Conservation (phyloP, 192 early-diverging fungal genomes). For the Coemansia sp. region DNA sequence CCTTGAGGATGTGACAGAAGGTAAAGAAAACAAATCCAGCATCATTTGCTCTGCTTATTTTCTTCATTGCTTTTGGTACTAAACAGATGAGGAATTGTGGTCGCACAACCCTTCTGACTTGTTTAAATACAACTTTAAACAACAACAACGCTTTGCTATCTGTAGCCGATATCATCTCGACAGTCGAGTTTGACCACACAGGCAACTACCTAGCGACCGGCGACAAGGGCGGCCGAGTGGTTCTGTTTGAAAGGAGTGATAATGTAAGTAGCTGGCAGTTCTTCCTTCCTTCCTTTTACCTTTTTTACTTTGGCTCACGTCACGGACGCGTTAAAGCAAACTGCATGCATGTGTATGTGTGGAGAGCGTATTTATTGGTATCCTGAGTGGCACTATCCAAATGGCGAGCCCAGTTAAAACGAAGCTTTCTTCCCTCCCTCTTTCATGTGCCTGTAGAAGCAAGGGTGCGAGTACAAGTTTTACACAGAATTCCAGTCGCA, state of each 20-base stretch:
- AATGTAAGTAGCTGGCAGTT: conserved; percentile 73
- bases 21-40: conserved; percentile 60
- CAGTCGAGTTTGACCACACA: conserved; percentile 97
- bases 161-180: conserved; percentile 97
- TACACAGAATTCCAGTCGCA: conserved; percentile 99
- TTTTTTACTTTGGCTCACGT: not conserved
- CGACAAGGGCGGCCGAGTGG: conserved; percentile 95
- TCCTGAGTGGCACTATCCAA: not conserved
- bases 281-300: no score
- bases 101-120: not conserved
- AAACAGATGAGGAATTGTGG: conserved; percentile 1
- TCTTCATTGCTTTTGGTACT: not conserved
- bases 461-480: conserved; percentile 99
- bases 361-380: not conserved
- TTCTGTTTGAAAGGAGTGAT: conserved; percentile 97
- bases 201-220: conserved; percentile 97
- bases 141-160: not conserved
- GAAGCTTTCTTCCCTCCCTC: not conserved
- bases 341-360: conserved; percentile 1
- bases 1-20: conserved; percentile 98
- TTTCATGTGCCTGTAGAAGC: conserved; percentile 67
- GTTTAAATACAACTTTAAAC: no score
- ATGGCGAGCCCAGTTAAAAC: no score
- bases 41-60: not conserved
- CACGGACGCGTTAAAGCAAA: not conserved